Evolutionary conservation across 257 asterid species (phyloP), one percentile per base, ranked within the genome.

Genomic region (Knoxia roxburghii): DNA sequence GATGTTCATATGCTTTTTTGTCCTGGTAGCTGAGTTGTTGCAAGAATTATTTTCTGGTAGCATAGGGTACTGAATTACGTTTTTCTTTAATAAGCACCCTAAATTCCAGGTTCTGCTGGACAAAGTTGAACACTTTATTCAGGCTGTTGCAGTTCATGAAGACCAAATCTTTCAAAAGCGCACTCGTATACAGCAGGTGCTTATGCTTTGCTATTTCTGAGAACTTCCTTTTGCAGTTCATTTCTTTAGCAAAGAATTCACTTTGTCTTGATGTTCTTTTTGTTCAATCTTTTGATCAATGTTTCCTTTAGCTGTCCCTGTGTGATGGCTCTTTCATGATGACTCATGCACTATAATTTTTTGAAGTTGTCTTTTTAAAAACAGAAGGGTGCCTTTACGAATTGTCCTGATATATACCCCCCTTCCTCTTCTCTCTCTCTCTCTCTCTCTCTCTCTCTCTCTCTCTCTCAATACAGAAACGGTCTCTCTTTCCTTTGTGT

Each of bases 101-200:
- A 17, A 14, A 41, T 69, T 75, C 71, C 83, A 88, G 99, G 97
- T 94, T 72, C 78, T 74, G 69, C 78, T 90, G 78, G 95, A 90
- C 81, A 85, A 93, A 61, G 96, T 85, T 56, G 96, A 94, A 73
- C 85, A 79, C 79, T 94, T 94, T 77, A 84, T 90, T 81, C 92
- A 88, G 88, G 90, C 96, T 59, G 95, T 81, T 80, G 86, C 97
- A 10, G 90, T 75, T 68, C 64, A 90, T 72, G 96, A 90, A 79
- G 95, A 90, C 67, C 87, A 88, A 78, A 90, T 94, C 20, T 94
- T 94, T 61, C 95, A 67, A 75, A 94, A 94, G 83, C 83, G 97
- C 72, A 65, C 95, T 62, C 96, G 95, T 67, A 73, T 90, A 69
- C 91, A 86, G 76, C 91, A 88, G 94, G 99, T 93, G 61, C 58